Percentiles rank a stretch among this genome's conserved stretches.
These are phyloP conservation scores for Citrus sp. DNA, from an alignment of 345 rosid genomes.

Conservation along the genomic window DNA sequence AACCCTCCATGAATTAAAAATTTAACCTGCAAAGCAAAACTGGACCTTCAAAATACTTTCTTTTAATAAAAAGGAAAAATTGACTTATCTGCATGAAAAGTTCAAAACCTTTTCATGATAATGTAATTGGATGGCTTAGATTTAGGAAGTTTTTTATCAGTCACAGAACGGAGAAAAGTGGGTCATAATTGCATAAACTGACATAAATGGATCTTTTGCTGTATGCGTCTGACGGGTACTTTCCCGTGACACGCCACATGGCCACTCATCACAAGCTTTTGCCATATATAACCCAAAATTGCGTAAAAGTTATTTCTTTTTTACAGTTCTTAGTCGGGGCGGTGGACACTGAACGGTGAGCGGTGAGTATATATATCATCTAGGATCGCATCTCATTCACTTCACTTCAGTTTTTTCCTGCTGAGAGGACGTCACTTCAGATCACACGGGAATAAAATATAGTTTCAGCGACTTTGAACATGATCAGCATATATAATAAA, in stretches of 20 bases:
- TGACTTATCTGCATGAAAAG: not conserved
- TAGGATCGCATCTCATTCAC: no score
- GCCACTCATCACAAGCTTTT: not conserved
- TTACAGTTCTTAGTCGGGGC: not conserved
- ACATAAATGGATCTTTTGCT: not conserved
- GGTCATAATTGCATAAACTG: not conserved
- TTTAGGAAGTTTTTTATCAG: not conserved
- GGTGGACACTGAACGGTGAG: fast-evolving
- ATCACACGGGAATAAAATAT: no score
- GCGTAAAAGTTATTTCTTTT: not conserved
- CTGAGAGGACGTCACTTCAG: no score
- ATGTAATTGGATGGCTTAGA: not conserved
- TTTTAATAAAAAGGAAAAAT: no score
- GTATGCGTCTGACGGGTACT: not conserved
- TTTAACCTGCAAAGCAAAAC: not conserved
- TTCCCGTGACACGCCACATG: not conserved
- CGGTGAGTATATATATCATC: no score
- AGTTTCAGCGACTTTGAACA: no score
- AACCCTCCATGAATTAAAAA: not conserved
- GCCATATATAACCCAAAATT: not conserved
- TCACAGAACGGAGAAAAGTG: no score
- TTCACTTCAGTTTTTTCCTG: no score
- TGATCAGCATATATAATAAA: no score
- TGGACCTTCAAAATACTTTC: not conserved
- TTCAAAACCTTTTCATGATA: not conserved